Conservation (phyloP, 129 eudicot genomes). For the Helianthus annuus region DNA sequence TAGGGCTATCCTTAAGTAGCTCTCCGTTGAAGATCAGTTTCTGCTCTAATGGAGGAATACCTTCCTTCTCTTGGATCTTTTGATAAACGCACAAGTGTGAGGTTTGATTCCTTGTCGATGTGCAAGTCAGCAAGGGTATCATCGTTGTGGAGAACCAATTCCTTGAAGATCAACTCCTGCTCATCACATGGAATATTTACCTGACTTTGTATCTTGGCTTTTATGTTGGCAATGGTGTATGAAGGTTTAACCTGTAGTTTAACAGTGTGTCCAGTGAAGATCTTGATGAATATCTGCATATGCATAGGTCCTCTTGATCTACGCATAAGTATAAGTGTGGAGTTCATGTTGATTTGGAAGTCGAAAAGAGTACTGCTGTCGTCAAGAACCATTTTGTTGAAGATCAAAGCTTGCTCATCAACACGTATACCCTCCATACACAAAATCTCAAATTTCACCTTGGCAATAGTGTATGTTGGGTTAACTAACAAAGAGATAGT, state of each 20-base stretch:
- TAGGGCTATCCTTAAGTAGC: no score
- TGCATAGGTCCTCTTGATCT: background rate
- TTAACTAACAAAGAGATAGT: background rate
- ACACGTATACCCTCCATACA: background rate
- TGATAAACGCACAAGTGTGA: background rate
- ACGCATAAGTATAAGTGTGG: slow-evolving; percentile 14
- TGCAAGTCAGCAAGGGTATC: background rate
- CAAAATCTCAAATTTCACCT: background rate
- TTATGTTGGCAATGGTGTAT: background rate
- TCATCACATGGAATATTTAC: background rate
- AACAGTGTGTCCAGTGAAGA: no score
- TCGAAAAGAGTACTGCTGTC: background rate
- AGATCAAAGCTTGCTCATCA: background rate
- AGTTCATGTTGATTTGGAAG: slow-evolving; percentile 10
- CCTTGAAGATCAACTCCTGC: background rate
- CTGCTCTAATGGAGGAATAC: no score
- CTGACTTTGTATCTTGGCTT: background rate
- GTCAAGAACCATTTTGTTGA: background rate
- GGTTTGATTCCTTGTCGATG: background rate
- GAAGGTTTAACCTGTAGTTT: background rate
- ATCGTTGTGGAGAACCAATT: background rate
- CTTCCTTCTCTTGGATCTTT: background rate
- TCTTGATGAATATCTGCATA: background rate
- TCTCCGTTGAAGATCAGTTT: no score
- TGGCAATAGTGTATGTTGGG: background rate